Evolutionary conservation across 805 yeast species (phyloP).

Genomic region (Nakazawaea anatomiae): DNA sequence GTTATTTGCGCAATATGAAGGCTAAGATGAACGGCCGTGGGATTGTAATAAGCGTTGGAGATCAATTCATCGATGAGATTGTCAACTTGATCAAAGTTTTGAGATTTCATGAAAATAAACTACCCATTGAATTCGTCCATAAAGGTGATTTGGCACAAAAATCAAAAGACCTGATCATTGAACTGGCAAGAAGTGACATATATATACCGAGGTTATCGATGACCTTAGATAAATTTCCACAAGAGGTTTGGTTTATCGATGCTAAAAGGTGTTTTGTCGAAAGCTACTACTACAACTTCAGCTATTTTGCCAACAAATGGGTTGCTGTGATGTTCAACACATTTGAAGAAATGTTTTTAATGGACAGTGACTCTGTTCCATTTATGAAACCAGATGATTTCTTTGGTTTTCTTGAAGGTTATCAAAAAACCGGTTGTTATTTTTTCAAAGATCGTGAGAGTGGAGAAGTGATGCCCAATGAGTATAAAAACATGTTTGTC

Average conservation of each 20-base stretch:
- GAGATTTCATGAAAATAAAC: slow-evolving; percentile 40
- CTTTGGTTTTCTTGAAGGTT: slow-evolving; percentile 28
- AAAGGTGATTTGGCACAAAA: slow-evolving; percentile 31
- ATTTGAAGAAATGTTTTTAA: slow-evolving; percentile 46
- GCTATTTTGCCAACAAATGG: slow-evolving; percentile 37
- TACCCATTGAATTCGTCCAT: slow-evolving; percentile 45
- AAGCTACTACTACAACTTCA: slow-evolving; percentile 20
- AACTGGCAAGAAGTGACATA: slow-evolving; percentile 26
- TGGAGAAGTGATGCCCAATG: slow-evolving; percentile 15
- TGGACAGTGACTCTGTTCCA: slow-evolving; percentile 49
- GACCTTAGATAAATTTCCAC: slow-evolving; percentile 12
- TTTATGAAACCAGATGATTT: slow-evolving; percentile 29
- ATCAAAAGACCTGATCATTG: slow-evolving; percentile 27
- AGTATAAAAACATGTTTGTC: slow-evolving; percentile 35
- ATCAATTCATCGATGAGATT: slow-evolving; percentile 39
- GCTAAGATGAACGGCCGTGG: slow-evolving; percentile 38
- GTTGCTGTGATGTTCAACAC: slow-evolving; percentile 53
- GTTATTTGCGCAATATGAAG: slow-evolving; percentile 24
- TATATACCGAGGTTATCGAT: slow-evolving; percentile 1
- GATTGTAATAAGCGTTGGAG: slow-evolving; percentile 46
- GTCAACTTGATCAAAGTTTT: slow-evolving; percentile 41
- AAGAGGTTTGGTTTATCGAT: slow-evolving; percentile 27
- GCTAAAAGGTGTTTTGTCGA: slow-evolving; percentile 22
- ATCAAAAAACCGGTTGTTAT: slow-evolving; percentile 29
- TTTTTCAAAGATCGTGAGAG: slow-evolving; percentile 48